Base-by-base conservation (phyloP, 169 alveolate species). In the Cryptosporidium tyzzeri region DNA sequence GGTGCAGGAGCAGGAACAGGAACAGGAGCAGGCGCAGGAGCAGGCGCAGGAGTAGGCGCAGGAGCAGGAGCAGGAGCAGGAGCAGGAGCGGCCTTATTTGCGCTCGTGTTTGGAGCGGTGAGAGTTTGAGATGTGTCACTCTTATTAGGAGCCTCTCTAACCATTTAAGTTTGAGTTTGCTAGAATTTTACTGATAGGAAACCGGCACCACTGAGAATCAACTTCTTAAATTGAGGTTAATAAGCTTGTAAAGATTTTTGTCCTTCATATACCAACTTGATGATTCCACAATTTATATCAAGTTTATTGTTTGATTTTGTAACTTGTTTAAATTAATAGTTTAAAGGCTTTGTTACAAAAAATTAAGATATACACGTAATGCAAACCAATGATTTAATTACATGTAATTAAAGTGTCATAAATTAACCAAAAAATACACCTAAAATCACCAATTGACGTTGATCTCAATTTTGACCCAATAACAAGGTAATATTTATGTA, bases 81-180 rank as follows among this genome's bases (percentile, higher is more conserved):
- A 45, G 18, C 26, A 26, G 84, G 68, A 37, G 69, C 50, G 3
- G 85, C 12, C 29, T 33, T 0, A 67, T 50, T 8, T 18, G 26
- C 16, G 51, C 31, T 26, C 18, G 73, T 18, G 6, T 33, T 23
- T 16, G 85, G 61, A 12, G 84, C 16, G 6, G 85, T 7, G 16
- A 29, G 84, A 8, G 69, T 21, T 29, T 68, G 44, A 50, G 85
- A 71, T 23, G 85, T 7, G 12, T 37, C 21, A 21, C 58, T 16
- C 33, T 44, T 37, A 5, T 3, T 21, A 6, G 53, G 37, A 41
- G 59, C 51, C 31, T 26, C 80, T 37, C 29, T 50, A 69, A 50
- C 50, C 41, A 35, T 37, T 69, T 69, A 31, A 35, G 23, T 26
- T 3, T 26, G 0, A 26, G 3, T 21, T 3, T 33, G 26, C 7